These are phyloP conservation scores for Capsicum baccatum DNA, from an alignment of 257 asterid genomes.

Conservation along the genomic window DNA sequence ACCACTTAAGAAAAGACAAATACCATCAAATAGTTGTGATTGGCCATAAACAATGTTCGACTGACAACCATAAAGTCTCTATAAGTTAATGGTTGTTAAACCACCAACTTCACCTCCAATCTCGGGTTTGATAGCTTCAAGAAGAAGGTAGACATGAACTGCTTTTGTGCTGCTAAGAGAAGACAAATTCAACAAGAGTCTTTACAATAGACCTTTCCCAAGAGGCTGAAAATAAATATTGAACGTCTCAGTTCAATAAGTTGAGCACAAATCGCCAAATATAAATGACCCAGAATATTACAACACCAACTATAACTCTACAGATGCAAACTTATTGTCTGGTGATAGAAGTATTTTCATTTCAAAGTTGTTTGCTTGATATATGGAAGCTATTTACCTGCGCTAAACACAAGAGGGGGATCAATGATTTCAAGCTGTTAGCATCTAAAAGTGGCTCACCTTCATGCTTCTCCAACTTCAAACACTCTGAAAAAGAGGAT, in stretches of 20 bases:
- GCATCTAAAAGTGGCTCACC: slow-evolving; percentile 96
- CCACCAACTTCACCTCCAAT: slow-evolving; percentile 62
- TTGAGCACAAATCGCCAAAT: neutral
- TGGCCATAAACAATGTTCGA: slow-evolving; percentile 90
- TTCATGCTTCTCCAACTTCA: slow-evolving; percentile 88
- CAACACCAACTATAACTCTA: slow-evolving; percentile 16
- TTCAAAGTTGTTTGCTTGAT: neutral
- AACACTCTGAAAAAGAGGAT: slow-evolving; percentile 69
- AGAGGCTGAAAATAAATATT: slow-evolving; percentile 72
- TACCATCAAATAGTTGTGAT: slow-evolving; percentile 93
- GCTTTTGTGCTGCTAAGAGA: slow-evolving; percentile 86
- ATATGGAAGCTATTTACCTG: slow-evolving; percentile 55
- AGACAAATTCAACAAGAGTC: slow-evolving; percentile 88
- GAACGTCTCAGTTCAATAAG: neutral
- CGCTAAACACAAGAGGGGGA: slow-evolving; percentile 81
- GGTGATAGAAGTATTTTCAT: slow-evolving; percentile 5
- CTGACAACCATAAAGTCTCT: slow-evolving; percentile 93
- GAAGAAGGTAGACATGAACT: slow-evolving; percentile 76
- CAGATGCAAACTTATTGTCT: neutral
- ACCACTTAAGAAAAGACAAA: slow-evolving; percentile 23
- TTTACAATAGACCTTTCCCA: slow-evolving; percentile 95
- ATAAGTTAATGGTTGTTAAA: slow-evolving; percentile 61
- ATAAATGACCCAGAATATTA: neutral
- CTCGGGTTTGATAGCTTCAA: slow-evolving; percentile 82
- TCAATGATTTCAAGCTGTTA: slow-evolving; percentile 83